These are phyloP conservation scores for Aspergillus kassunensis DNA, from an alignment of 495 filamentous ascomycete genomes.

Conservation along the genomic window DNA sequence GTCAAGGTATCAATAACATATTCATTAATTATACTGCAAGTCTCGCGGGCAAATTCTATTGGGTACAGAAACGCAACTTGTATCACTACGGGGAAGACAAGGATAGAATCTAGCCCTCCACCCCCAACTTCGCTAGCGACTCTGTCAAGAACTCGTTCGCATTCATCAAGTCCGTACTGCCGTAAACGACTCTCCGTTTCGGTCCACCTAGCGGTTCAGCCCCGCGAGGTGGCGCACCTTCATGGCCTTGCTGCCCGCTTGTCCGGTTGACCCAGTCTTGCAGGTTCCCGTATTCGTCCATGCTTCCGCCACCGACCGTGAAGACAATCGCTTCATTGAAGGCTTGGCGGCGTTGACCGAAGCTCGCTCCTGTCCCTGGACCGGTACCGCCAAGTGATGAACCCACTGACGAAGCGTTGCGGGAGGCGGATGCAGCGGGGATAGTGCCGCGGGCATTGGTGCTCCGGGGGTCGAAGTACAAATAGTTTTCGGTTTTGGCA, in stretches of 20 bases:
- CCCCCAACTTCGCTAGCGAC: slow-evolving; percentile 76
- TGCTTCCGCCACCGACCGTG: slow-evolving; percentile 93
- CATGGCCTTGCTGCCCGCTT: slow-evolving; percentile 48
- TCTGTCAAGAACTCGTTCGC: slow-evolving; percentile 80
- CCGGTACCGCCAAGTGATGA: slow-evolving; percentile 37
- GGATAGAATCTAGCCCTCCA: slow-evolving; percentile 46
- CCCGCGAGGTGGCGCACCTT: slow-evolving; percentile 36
- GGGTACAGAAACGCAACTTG: not conserved
- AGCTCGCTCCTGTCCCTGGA: slow-evolving; percentile 74
- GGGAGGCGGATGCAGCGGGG: slow-evolving; percentile 60
- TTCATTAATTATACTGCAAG: slow-evolving; percentile 12
- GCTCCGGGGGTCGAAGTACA: slow-evolving; percentile 96
- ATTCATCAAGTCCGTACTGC: slow-evolving; percentile 90
- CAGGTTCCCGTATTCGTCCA: slow-evolving; percentile 98
- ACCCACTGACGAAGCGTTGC: slow-evolving; percentile 47
- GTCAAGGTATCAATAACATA: not conserved
- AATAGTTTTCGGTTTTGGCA: slow-evolving; percentile 93
- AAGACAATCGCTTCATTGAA: slow-evolving; percentile 97
- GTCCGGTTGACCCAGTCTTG: slow-evolving; percentile 91
- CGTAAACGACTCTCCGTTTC: slow-evolving; percentile 84
- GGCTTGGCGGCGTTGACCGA: slow-evolving; percentile 88
- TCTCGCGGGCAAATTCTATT: slow-evolving; percentile 6
- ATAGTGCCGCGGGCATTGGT: slow-evolving; percentile 93
- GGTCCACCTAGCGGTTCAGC: slow-evolving; percentile 24
- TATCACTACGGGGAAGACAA: not conserved